phyloP scores from a whole-genome alignment of 2,329 filamentous ascomycete species.

The Iodosphaeria phyllophila region DNA sequence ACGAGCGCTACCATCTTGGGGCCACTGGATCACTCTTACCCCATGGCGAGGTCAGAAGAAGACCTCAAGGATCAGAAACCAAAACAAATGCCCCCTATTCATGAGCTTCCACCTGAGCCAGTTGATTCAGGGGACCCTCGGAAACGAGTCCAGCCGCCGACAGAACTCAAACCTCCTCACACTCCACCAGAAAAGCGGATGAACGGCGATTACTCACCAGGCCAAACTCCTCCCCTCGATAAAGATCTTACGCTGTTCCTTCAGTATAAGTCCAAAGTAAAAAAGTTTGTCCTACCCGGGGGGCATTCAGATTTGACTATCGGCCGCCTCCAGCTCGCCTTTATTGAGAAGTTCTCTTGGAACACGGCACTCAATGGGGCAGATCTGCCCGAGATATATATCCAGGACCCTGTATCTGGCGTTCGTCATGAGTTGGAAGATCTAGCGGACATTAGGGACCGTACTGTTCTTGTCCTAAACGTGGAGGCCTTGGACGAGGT shows the following conservation, averaged over 20 bases:
- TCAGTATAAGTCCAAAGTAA: slow-evolving; percentile 93
- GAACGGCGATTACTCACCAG: slow-evolving; percentile 34
- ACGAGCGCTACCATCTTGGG: slow-evolving; percentile 40
- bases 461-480: slow-evolving; percentile 87
- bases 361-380: slow-evolving; percentile 88
- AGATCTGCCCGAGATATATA: slow-evolving; percentile 92
- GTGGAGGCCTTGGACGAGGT: slow-evolving; percentile 89
- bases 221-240: slow-evolving; percentile 49
- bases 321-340: slow-evolving; percentile 77
- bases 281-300: slow-evolving; percentile 80
- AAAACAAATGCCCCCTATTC: too few relatives aligned
- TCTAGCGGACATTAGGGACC: slow-evolving; percentile 79
- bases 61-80: too few relatives aligned
- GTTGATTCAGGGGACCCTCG: too few relatives aligned
- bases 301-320: slow-evolving; percentile 73
- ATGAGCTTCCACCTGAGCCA: too few relatives aligned
- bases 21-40: slow-evolving; percentile 31
- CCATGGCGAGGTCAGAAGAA: too few relatives aligned
- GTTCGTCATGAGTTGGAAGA: slow-evolving; percentile 96
- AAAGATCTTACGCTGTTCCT: slow-evolving; percentile 89
- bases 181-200: slow-evolving; percentile 27
- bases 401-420: slow-evolving; percentile 87
- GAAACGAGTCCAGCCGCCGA: slow-evolving; percentile 3
- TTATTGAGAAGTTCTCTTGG: slow-evolving; percentile 99
- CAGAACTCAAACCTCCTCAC: slow-evolving; percentile 8